Conservation (phyloP, 2,329 filamentous ascomycete species). For the Cryphonectria carpinicola region DNA sequence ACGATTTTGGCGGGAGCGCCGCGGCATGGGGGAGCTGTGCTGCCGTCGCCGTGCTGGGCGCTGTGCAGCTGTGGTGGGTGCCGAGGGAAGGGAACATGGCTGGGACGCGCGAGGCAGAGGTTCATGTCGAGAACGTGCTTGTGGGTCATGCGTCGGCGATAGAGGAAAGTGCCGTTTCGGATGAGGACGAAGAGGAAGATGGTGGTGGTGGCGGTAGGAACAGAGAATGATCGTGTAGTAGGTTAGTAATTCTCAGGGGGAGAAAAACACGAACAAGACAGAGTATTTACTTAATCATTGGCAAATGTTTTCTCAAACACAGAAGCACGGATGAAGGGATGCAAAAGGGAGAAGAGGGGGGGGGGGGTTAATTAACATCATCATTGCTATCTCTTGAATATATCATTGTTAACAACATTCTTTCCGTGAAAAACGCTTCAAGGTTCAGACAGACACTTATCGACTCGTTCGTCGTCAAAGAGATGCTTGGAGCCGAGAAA, state of each 20-base stretch:
- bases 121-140: constrained; percentile 26
- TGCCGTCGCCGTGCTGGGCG: constrained; percentile 18
- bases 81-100: constrained; percentile 13
- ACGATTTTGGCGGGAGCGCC: constrained; percentile 59
- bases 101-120: constrained; percentile 13
- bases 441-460: neutral
- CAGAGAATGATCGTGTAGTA: neutral
- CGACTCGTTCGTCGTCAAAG: constrained; percentile 11
- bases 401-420: neutral
- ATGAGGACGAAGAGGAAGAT: neutral
- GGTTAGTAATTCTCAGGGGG: neutral
- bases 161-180: constrained; percentile 11
- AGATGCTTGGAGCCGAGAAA: constrained; percentile 19
- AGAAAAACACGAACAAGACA: neutral
- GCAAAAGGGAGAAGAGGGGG: neutral
- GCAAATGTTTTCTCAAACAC: neutral
- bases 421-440: neutral
- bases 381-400: neutral
- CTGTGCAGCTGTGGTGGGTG: constrained; percentile 26
- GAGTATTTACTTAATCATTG: neutral
- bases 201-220: neutral
- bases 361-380: too few species aligned
- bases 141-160: neutral
- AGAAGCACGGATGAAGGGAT: neutral
- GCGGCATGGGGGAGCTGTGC: constrained; percentile 40